These are phyloP conservation scores for Shiraia sp. DNA, from an alignment of 2,329 filamentous ascomycete genomes.

Conservation along the genomic window DNA sequence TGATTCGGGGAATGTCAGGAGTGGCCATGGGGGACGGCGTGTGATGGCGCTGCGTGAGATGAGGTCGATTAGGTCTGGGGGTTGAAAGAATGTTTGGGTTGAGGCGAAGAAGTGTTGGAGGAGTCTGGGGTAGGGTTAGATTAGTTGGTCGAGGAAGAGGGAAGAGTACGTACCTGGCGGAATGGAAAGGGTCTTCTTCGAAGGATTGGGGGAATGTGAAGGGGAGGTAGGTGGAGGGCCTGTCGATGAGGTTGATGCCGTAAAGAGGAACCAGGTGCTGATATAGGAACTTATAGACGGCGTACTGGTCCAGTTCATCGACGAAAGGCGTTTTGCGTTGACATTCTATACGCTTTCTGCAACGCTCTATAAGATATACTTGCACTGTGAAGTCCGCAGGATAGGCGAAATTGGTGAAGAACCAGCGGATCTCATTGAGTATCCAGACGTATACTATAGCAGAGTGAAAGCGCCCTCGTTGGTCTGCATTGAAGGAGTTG, in stretches of 20 bases:
- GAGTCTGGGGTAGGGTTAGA: slow-evolving; percentile 5
- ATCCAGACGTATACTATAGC: slow-evolving; percentile 26
- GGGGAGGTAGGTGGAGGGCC: slow-evolving; percentile 13
- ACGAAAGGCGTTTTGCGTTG: slow-evolving; percentile 10
- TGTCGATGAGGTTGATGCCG: slow-evolving; percentile 16
- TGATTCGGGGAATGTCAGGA: slow-evolving; percentile 10
- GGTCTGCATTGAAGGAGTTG: slow-evolving; percentile 18
- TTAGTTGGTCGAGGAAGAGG: not conserved
- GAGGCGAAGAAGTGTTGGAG: slow-evolving; percentile 24
- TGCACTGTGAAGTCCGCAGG: slow-evolving; percentile 7
- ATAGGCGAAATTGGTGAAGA: slow-evolving; percentile 17
- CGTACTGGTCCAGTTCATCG: slow-evolving; percentile 23
- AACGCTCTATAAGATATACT: slow-evolving; percentile 1
- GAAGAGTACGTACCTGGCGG: slow-evolving; percentile 3
- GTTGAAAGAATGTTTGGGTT: slow-evolving; percentile 28
- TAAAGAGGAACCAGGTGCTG: slow-evolving; percentile 27
- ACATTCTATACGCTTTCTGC: not conserved
- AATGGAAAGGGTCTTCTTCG: slow-evolving; percentile 2
- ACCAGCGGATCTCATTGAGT: slow-evolving; percentile 31
- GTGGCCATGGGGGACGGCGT: slow-evolving; percentile 15
- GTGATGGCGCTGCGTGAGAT: slow-evolving; percentile 13
- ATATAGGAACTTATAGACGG: slow-evolving; percentile 29
- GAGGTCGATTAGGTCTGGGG: slow-evolving; percentile 32
- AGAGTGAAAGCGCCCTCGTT: slow-evolving; percentile 26
- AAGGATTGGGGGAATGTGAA: slow-evolving; percentile 21